phyloP scores from a whole-genome alignment of 2,329 filamentous ascomycete species.

The Huntiella bhutanensis region DNA sequence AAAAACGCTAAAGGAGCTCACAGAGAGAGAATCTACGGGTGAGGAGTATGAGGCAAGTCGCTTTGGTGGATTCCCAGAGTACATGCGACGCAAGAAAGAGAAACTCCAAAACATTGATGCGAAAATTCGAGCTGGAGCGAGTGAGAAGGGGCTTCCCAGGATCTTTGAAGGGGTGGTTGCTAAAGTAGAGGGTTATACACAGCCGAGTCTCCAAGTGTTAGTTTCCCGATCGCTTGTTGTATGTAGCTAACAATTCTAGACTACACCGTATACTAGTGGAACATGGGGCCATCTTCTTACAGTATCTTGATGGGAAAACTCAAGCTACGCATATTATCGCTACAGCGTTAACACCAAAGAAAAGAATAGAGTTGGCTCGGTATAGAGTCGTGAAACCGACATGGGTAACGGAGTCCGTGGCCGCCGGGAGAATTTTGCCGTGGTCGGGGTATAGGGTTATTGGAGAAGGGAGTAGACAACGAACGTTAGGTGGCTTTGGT shows the following conservation, averaged over 20 bases:
- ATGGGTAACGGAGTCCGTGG: slow-evolving; percentile 82
- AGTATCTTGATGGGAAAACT: slow-evolving; percentile 89
- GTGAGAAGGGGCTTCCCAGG: slow-evolving; percentile 42
- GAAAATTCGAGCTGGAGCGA: slow-evolving; percentile 50
- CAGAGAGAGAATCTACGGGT: slow-evolving; percentile 39
- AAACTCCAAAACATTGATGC: slow-evolving; percentile 91
- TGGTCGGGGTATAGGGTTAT: slow-evolving; percentile 76
- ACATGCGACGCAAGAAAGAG: slow-evolving; percentile 88
- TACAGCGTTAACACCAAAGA: slow-evolving; percentile 77
- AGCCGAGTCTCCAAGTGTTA: slow-evolving; percentile 68
- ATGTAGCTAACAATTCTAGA: slow-evolving; percentile 16
- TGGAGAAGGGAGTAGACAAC: slow-evolving; percentile 68
- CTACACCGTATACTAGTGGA: slow-evolving; percentile 74
- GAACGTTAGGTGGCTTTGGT: slow-evolving; percentile 39
- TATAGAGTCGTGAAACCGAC: slow-evolving; percentile 89
- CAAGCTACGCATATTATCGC: slow-evolving; percentile 92
- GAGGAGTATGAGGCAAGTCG: slow-evolving; percentile 79
- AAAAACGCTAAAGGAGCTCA: slow-evolving; percentile 44
- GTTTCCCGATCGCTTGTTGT: slow-evolving; percentile 13
- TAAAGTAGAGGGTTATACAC: slow-evolving; percentile 90
- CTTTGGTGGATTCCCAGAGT: slow-evolving; percentile 81
- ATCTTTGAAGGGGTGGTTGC: slow-evolving; percentile 85
- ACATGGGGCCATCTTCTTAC: slow-evolving; percentile 85
- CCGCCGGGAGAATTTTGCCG: slow-evolving; percentile 59
- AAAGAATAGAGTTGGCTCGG: slow-evolving; percentile 66